Conservation (phyloP, 805 yeast species). For the Lipomyces starkeyi region DNA sequence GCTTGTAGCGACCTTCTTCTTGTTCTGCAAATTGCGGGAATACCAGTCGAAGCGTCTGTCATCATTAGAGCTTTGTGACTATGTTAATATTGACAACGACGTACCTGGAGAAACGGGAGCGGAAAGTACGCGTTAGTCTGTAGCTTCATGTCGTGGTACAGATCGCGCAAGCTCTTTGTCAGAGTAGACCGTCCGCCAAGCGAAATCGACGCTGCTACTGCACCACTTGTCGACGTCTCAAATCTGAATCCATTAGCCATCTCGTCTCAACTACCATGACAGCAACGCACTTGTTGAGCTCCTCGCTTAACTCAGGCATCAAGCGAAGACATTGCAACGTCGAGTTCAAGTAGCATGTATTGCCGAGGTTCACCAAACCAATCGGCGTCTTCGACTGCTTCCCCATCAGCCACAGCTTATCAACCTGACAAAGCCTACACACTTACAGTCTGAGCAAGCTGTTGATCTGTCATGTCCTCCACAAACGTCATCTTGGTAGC, state of each 20-base stretch:
- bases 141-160: conserved; percentile 43
- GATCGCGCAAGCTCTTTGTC: conserved; percentile 44
- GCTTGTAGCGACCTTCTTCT: conserved; percentile 73
- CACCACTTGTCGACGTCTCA: conserved; percentile 6
- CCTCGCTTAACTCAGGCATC: conserved; percentile 57
- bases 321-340: conserved; percentile 62
- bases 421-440: conserved; percentile 32
- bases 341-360: conserved; percentile 78
- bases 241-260: not conserved
- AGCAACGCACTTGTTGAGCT: conserved; percentile 46
- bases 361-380: conserved; percentile 73
- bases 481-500: conserved; percentile 61
- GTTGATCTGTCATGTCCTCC: conserved; percentile 67
- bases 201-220: not conserved
- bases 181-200: conserved; percentile 42
- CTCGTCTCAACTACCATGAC: not conserved
- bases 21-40: conserved; percentile 92
- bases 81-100: not conserved
- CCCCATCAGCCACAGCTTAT: not conserved
- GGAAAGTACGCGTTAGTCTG: conserved; percentile 65
- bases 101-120: conserved; percentile 57
- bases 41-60: conserved; percentile 53
- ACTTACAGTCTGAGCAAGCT: conserved; percentile 47
- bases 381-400: conserved; percentile 52
- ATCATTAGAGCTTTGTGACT: conserved; percentile 6